Evolutionary conservation across 78 protist species (phyloP).

Genomic region (Cavenderia fasciculata): DNA sequence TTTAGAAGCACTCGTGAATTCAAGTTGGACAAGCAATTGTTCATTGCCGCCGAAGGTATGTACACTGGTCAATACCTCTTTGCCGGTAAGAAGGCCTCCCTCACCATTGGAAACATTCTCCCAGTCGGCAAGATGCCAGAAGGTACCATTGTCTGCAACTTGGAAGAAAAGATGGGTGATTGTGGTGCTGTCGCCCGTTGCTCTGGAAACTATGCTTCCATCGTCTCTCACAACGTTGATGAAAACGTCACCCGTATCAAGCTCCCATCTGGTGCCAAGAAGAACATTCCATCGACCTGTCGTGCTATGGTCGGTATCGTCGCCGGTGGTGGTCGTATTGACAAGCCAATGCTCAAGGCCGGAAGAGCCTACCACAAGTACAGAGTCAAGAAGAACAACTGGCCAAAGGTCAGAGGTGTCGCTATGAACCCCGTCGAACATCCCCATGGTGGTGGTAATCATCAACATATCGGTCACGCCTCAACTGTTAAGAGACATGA

Average conservation of each 20-base stretch:
- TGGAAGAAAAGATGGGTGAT: slow-evolving; percentile 97
- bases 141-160: slow-evolving; percentile 99
- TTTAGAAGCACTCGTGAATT: slow-evolving; percentile 96
- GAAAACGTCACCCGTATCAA: slow-evolving; percentile 94
- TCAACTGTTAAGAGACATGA: slow-evolving; percentile 93
- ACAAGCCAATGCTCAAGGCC: slow-evolving; percentile 99
- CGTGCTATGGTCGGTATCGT: slow-evolving; percentile 99
- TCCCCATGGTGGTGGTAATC: slow-evolving; percentile 99
- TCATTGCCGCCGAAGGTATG: slow-evolving; percentile 99
- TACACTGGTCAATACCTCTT: slow-evolving; percentile 99
- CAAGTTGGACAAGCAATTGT: slow-evolving; percentile 85
- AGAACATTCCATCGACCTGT: slow-evolving; percentile 88
- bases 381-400: slow-evolving; percentile 98
- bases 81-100: slow-evolving; percentile 96
- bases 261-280: slow-evolving; percentile 98
- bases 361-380: slow-evolving; percentile 98
- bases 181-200: slow-evolving; percentile 96
- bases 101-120: slow-evolving; percentile 98
- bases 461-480: slow-evolving; percentile 99
- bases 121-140: slow-evolving; percentile 97
- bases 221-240: slow-evolving; percentile 97
- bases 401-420: slow-evolving; percentile 99
- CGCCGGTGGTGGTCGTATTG: slow-evolving; percentile 99
- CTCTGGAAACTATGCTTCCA: slow-evolving; percentile 97
- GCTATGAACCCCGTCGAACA: slow-evolving; percentile 99